Evolutionary conservation across 345 rosid species (phyloP).

Genomic region (Schrenkiella parvula): DNA sequence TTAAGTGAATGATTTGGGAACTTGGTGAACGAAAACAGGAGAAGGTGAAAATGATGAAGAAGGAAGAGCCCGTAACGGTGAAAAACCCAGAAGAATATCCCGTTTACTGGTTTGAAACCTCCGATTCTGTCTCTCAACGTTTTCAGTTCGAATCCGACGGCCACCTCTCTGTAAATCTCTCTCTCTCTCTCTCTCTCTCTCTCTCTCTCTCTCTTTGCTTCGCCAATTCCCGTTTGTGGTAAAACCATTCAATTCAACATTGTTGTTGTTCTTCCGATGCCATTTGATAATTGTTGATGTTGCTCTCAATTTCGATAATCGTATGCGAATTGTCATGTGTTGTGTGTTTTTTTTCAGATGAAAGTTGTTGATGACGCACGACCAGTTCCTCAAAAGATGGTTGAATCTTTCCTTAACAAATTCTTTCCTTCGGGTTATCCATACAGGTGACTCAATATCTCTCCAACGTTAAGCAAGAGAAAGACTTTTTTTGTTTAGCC

Average conservation of each 20-base stretch:
- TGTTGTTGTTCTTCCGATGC: neutral
- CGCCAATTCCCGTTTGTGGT: neutral
- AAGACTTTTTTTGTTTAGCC: neutral
- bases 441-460: constrained; percentile 51
- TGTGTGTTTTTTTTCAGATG: constrained; percentile 37
- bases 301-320: neutral
- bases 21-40: constrained; percentile 28
- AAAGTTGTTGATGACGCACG: constrained; percentile 72
- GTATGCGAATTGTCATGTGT: neutral
- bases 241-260: neutral
- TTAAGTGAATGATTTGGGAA: neutral
- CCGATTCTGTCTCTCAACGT: constrained; percentile 60
- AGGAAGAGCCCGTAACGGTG: constrained; percentile 33
- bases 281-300: neutral
- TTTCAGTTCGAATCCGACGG: constrained; percentile 72
- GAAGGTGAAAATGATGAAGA: constrained; percentile 38
- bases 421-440: constrained; percentile 96
- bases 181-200: neutral
- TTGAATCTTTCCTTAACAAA: constrained; percentile 70
- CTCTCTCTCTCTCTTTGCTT: neutral
- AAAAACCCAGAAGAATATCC: constrained; percentile 32
- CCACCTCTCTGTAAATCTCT: constrained; percentile 52
- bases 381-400: constrained; percentile 49
- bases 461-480: neutral
- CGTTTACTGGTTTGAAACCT: constrained; percentile 70